These are phyloP conservation scores for Serendipita indica DNA, from an alignment of 768 basidiomycete species.

Conservation along the genomic window DNA sequence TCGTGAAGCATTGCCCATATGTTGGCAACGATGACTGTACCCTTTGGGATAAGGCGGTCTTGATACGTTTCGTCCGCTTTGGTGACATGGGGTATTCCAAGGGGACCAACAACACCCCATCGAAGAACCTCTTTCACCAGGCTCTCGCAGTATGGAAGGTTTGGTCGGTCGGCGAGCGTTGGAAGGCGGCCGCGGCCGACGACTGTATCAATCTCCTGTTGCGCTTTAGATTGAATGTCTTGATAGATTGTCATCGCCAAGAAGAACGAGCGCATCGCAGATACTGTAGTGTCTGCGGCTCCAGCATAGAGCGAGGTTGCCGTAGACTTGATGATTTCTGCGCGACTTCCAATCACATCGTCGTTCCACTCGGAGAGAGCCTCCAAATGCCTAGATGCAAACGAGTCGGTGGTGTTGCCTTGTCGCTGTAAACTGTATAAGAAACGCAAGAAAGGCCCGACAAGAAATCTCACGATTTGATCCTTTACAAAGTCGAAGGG, in stretches of 20 bases:
- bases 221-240: slow-evolving; percentile 39
- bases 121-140: slow-evolving; percentile 41
- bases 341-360: slow-evolving; percentile 20
- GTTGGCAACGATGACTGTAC: slow-evolving; percentile 44
- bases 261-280: slow-evolving; percentile 33
- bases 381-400: slow-evolving; percentile 28
- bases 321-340: slow-evolving; percentile 41
- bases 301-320: slow-evolving; percentile 36
- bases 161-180: slow-evolving; percentile 37
- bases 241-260: slow-evolving; percentile 54
- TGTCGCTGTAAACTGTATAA: background rate
- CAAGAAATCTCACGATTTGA: slow-evolving; percentile 27
- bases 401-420: background rate
- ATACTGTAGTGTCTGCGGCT: slow-evolving; percentile 27
- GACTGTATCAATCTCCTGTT: slow-evolving; percentile 49
- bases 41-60: slow-evolving; percentile 38
- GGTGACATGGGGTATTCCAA: slow-evolving; percentile 7
- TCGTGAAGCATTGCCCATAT: slow-evolving; percentile 45
- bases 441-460: background rate
- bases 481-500: slow-evolving; percentile 38
- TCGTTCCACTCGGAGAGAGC: slow-evolving; percentile 20
- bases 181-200: slow-evolving; percentile 45
- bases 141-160: slow-evolving; percentile 44
- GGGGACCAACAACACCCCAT: slow-evolving; percentile 36
- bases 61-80: slow-evolving; percentile 40